A percentile compares a stretch with the other conserved stretches of the same genome.
Conservation (phyloP, 805 yeast genomes). For the Starmerella apis region DNA sequence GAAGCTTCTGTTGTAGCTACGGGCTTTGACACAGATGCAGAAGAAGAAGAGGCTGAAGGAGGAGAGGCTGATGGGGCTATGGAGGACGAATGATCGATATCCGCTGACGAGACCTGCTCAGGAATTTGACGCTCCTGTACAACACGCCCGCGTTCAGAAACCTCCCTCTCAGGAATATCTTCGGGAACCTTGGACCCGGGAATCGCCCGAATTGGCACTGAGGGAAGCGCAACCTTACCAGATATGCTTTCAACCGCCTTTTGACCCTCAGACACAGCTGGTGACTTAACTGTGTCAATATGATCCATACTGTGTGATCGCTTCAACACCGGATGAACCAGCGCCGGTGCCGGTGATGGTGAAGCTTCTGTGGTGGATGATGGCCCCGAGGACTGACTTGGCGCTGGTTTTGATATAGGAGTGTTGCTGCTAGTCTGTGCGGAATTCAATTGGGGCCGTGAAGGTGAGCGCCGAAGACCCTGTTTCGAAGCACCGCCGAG, state of each 20-base stretch:
- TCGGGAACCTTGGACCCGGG: constrained; percentile 2
- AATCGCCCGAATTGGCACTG: background rate
- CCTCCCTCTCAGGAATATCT: background rate
- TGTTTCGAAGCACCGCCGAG: background rate
- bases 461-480: constrained; percentile 2
- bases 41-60: background rate
- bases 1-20: background rate
- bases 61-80: background rate
- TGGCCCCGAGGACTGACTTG: background rate
- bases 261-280: constrained; percentile 16
- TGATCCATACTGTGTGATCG: constrained; percentile 20
- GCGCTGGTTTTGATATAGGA: background rate
- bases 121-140: background rate
- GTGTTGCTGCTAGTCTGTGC: background rate
- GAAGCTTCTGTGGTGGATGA: no score
- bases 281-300: constrained; percentile 11
- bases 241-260: constrained; percentile 20
- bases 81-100: background rate
- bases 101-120: background rate
- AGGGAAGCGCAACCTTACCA: constrained; percentile 15
- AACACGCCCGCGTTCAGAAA: constrained; percentile 1
- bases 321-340: constrained; percentile 8
- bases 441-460: background rate
- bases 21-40: background rate
- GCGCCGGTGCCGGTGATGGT: background rate